Percentiles rank a stretch among this genome's conserved stretches.
These are phyloP conservation scores for Globisporangium iwayamae DNA, from an alignment of 352 stramenopile genomes.

Conservation along the genomic window DNA sequence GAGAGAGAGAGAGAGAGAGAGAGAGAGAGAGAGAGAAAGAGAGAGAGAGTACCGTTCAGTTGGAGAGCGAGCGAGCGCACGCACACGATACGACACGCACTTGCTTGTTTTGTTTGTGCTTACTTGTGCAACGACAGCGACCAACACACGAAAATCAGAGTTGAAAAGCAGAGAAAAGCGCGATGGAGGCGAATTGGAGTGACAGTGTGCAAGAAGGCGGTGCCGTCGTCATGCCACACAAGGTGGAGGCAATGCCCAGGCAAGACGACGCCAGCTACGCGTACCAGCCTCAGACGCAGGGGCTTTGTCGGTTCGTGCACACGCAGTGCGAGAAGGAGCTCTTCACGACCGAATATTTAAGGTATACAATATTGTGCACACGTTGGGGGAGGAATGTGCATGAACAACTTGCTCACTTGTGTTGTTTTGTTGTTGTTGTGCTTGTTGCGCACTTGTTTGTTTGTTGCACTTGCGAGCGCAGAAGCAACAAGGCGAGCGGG, in stretches of 20 bases:
- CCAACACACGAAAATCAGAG: not conserved
- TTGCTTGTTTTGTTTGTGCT: not conserved
- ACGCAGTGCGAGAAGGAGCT: constrained; percentile 73
- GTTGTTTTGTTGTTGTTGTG: not conserved
- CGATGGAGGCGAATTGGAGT: constrained; percentile 7
- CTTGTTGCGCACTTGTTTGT: constrained; percentile 2
- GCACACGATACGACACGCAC: not conserved
- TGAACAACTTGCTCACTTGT: not conserved
- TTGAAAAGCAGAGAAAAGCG: not conserved
- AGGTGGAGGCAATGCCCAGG: constrained; percentile 17
- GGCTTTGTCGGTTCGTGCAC: constrained; percentile 50
- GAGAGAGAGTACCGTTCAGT: no score
- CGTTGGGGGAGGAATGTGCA: not conserved
- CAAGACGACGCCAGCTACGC: constrained; percentile 19
- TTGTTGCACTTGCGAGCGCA: constrained; percentile 20
- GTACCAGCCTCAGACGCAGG: constrained; percentile 11
- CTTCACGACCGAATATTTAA: constrained; percentile 71
- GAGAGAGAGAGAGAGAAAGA: not conserved
- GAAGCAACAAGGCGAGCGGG: constrained; percentile 83
- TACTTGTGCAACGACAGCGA: not conserved
- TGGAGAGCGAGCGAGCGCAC: not conserved
- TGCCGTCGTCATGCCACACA: not conserved
- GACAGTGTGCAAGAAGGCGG: not conserved
- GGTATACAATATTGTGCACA: constrained; percentile 23
- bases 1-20: not conserved